Evolutionary conservation across 2,329 filamentous ascomycete species (phyloP), one percentile per base, ranked within the genome.

Genomic region (Talaromyces verruculosus): DNA sequence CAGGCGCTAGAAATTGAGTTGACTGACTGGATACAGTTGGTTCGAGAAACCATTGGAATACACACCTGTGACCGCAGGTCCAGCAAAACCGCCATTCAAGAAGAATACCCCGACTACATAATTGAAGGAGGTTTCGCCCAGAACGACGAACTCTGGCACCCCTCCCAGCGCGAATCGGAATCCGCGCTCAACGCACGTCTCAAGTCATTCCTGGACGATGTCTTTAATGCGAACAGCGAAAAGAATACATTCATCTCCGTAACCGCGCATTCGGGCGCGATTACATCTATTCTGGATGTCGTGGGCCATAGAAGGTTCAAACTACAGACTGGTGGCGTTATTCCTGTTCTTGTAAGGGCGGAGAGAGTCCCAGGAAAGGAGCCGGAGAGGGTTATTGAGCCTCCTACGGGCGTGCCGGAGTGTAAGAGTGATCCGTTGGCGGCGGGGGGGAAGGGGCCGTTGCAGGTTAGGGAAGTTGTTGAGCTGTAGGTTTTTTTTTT

Each of bases 21-120:
- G 15, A 51, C 25, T 51, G 45, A 10, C 1, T 7, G 6, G 5
- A 41, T 6, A 25, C 28, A 80, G 78, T 75, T 84, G 43, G 78
- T 88, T 45, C 80, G 87, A 13, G 87, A 89, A 75, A 84, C 84
- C 0, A 81, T 88, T 63, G 85, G 85, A 19, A 80, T 85, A 33
- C 87, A 89, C 73, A 89, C 87, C 0, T 89, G 87, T 72, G 85
- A 89, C 74, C 81, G 82, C 15, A 81, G 87, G 10, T 84, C 82
- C 45, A 78, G 75, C 67, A 81, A 78, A 66, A 77, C 82, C 0
- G 79, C 75, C 53, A 87, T 89, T 65, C 71, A 74, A 13, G 45
- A 72, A 1, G 77, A 79, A 57, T 87, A 84, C 69, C 85, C 86
- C 0, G 69, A 69, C 1, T 87, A 81, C 72, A 73, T 61, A 0